Evolutionary conservation across 305 asterid genomes (phyloP), one percentile per base, ranked within the genome.

Genomic region (Fraxinus platypoda): DNA sequence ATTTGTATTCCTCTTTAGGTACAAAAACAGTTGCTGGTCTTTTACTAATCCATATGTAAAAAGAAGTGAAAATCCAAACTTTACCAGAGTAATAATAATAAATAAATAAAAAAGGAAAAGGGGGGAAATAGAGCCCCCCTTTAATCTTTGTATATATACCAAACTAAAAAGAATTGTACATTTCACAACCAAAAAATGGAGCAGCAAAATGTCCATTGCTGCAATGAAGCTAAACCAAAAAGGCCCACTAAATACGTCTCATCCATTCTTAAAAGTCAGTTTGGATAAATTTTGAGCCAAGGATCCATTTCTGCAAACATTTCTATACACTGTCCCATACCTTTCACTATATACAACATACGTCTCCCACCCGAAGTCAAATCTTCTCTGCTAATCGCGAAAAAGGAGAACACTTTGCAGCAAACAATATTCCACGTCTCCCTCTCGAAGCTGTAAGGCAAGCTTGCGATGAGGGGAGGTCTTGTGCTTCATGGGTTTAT

Each of bases 301-400:
- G 21, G 43, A 5, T 70, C 75, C 75, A 30, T 31, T 70, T 31
- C 75, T 30, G 25, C 75, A 5, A 79, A 80, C 86, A 83, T 66
- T 59, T 68, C n/a, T 81, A 83, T 86, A 90, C 88, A 81, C 38
- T 82, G 62, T 76, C 80, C 78, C 73, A 26, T 49, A 70, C 80
- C 85, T 31, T 70, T 70, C 75, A 41, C 78, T 81, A 87, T 83
- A 83, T 83, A 83, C 83, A 85, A 76, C 82, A 52, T 52, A 82
- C 83, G 35, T 64, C 83, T 83, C 85, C 75, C 89, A 37, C 72
- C 64, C 3, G 64, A 52, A 62, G 72, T 62, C 31, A 9, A 21
- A 9, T 62, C 72, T 62, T 28, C 72, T 62, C 72, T 8, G 15
- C 30, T 3, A 62, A 62, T 62, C 33, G 28, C 33, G 6, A 62